These are phyloP conservation scores for Pseudogymnoascus sp. DNA, from an alignment of 2,329 filamentous ascomycete species.

Conservation along the genomic window DNA sequence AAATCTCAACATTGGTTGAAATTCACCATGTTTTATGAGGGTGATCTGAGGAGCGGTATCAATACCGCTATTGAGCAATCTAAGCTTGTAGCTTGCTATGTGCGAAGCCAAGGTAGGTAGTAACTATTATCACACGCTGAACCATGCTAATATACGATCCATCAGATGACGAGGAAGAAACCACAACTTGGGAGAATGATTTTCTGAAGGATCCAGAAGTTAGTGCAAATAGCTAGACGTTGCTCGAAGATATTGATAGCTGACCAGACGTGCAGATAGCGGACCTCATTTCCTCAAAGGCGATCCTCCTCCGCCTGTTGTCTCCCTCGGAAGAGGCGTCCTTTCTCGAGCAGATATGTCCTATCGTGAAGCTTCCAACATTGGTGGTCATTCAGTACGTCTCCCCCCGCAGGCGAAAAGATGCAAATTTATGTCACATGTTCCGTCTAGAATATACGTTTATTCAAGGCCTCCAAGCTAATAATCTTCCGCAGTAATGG, in stretches of 20 bases:
- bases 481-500: conserved; percentile 49
- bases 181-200: conserved; percentile 63
- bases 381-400: conserved; percentile 67
- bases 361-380: conserved; percentile 68
- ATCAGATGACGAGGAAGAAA: conserved; percentile 61
- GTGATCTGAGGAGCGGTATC: conserved; percentile 75
- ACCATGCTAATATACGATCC: conserved; percentile 15
- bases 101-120: conserved; percentile 51
- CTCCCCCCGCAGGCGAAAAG: not conserved
- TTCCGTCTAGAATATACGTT: not conserved
- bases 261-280: conserved; percentile 38
- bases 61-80: conserved; percentile 62
- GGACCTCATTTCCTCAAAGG: conserved; percentile 48
- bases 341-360: conserved; percentile 75
- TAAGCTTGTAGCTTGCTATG: conserved; percentile 79
- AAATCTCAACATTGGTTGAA: not conserved
- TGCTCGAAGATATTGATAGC: not conserved
- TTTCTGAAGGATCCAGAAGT: conserved; percentile 54
- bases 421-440: not conserved
- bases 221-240: conserved; percentile 18
- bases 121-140: not conserved
- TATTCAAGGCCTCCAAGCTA: not conserved
- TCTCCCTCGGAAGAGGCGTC: conserved; percentile 72
- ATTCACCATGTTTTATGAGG: conserved; percentile 67
- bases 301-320: conserved; percentile 61